Base-by-base conservation (phyloP, 1,284 basidiomycete species). In the Malassezia yamatoensis region DNA sequence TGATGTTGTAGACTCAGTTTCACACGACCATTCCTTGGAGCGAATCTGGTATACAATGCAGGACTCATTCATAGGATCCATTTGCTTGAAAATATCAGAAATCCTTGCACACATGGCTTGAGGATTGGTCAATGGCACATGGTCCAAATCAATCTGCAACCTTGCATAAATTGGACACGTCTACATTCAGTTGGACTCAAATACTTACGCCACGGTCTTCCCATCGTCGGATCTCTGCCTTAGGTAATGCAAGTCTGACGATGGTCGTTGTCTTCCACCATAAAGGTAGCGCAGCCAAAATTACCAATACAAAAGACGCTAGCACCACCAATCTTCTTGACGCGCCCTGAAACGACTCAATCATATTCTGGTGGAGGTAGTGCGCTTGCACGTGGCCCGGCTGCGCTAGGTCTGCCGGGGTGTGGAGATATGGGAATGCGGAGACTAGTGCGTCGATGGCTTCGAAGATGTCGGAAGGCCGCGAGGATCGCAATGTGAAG, bases 221-320 rank as follows among this genome's bases (percentile, higher is more conserved):
- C 21, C 62, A 55, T 20, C 43, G 49, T 35, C 49, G 48, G 24
- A 70, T 53, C 21, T 62, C 44, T 0, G 38, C 32, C 16, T 47
- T 49, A 2, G 70, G 70, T 29, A 72, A 47, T 5, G 68, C 61
- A 29, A 69, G 50, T 10, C 70, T 58, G 32, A 56, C 52, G 39
- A 71, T 72, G 3, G 63, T 66, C 11, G 70, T 72, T 10, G 61
- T 46, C 1, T 50, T 43, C 50, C 66, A 63, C 70, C 70, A 72
- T 0, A 56, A 59, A 12, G 68, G 70, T 12, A 68, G 38, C 38
- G 60, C 56, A 18, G 62, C 47, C 6, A 65, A 18, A 36, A 65
- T 51, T n/a, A 58, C 39, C 1, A 18, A 13, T 0, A 58, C 41
- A 15, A 58, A 44, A 16, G 55, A 40, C 10, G 18, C 38, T 13